These are phyloP conservation scores for Streptanthus diversifolius DNA, from an alignment of 345 rosid species.

Conservation along the genomic window DNA sequence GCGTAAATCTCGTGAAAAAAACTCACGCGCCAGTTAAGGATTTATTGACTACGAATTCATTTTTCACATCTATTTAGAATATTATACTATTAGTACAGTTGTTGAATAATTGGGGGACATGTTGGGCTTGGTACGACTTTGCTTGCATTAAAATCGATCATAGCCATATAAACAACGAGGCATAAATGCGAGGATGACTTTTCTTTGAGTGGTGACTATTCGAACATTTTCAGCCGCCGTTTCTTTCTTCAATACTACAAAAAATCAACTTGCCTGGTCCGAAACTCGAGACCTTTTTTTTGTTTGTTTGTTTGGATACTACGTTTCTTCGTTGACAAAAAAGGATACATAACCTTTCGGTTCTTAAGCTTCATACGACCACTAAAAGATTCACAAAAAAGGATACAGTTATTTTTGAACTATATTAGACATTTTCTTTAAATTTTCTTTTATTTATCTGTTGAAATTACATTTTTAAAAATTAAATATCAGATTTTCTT, in stretches of 20 bases:
- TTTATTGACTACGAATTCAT: not conserved
- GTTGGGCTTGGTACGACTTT: not conserved
- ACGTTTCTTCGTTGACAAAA: not conserved
- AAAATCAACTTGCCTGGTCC: not conserved
- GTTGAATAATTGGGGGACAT: not conserved
- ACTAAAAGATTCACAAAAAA: too few relatives aligned
- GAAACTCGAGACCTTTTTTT: not conserved
- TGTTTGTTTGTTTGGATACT: not conserved
- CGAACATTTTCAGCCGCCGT: not conserved
- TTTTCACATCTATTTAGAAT: not conserved
- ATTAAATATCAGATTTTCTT: too few relatives aligned
- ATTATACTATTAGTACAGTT: not conserved
- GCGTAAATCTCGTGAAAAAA: not conserved
- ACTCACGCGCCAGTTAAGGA: not conserved
- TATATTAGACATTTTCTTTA: too few relatives aligned
- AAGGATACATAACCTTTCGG: too few relatives aligned
- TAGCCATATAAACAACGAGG: not conserved
- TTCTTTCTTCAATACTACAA: not conserved
- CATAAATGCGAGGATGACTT: not conserved
- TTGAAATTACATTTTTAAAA: too few relatives aligned
- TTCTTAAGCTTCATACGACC: not conserved
- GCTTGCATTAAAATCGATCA: conserved; percentile 3
- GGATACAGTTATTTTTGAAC: too few relatives aligned
- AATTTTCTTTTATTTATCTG: too few relatives aligned
- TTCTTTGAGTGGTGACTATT: not conserved